Conservation (phyloP, 2,329 filamentous ascomycete species). For the Cladorrhinum sp. region DNA sequence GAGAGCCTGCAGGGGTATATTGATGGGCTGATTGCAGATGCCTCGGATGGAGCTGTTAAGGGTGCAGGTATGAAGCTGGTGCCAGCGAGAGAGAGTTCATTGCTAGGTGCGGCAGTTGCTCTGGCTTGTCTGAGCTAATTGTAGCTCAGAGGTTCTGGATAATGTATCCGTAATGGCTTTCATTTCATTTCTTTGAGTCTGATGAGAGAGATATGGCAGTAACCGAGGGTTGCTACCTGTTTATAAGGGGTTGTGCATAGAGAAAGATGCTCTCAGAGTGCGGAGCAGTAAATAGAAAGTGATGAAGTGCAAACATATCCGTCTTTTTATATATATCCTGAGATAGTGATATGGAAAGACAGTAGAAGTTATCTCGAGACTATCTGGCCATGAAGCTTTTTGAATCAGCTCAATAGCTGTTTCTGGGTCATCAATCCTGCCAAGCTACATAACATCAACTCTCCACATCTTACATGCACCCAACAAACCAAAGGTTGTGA, state of each 20-base stretch:
- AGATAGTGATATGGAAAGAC: no score
- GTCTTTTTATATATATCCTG: no score
- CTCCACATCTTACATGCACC: no score
- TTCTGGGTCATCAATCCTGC: no score
- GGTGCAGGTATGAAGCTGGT: constrained; percentile 56
- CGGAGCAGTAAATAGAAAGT: background rate
- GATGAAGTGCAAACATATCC: background rate
- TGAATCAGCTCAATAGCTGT: no score
- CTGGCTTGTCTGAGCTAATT: background rate
- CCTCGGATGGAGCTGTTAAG: constrained; percentile 29
- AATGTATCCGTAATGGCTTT: no score
- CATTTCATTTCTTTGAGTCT: background rate
- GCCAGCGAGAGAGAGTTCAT: constrained; percentile 69
- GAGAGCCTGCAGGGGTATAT: constrained; percentile 61
- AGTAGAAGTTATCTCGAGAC: no score
- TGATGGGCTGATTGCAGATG: constrained; percentile 52
- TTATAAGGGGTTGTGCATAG: background rate
- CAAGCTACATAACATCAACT: no score
- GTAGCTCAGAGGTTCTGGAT: background rate
- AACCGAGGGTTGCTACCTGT: background rate
- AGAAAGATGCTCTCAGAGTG: background rate
- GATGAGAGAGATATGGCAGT: background rate
- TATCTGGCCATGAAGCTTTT: no score
- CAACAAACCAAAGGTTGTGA: no score
- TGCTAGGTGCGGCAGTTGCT: constrained; percentile 58